Evolutionary conservation across 306 rosid species (phyloP), one percentile per base, ranked within the genome.

Genomic region (Pueraria montana): DNA sequence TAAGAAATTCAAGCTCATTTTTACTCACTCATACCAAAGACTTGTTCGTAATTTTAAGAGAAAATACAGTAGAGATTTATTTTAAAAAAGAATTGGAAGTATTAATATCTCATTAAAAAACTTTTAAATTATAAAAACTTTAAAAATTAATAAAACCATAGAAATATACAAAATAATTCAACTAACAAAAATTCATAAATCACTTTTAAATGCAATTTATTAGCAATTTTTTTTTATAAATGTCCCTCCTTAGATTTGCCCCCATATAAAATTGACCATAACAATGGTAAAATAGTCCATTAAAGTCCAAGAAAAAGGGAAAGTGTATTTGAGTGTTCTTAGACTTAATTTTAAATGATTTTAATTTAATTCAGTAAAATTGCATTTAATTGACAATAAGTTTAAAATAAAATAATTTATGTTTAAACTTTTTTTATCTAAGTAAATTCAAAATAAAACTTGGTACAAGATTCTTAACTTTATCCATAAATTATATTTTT

Each of bases 101-200:
- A 24, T 59, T 23, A 62, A 62, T 20, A 27, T 62, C 68, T 62
- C 18, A 62, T 62, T 59, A 36, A 36, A 24, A 62, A 62, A 62
- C 1, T 4, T 26, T 27, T 27, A 26, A 63, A 63, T 32, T 32
- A 30, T 63, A 14, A 30, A 32, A 63, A 7, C 0, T 30, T 58
- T 6, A 14, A 14, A 63, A 27, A 5, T 13, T 14, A 27, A 63
- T 63, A 63, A 13, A 63, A 14, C 2, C 7, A 32, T 32, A 27
- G 13, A 63, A 63, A 30, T 26, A 30, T 1, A 24, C 6, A 26
- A 13, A 62, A 62, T 62, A 62, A 27, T 27, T 62, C 2, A 63
- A 63, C 10, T 36, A 36, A 36, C 40, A 36, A 36, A 30, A 30
- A 30, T 30, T 30, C 34, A 30, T 30, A 30, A 30, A 30, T 30